Evolutionary conservation across 768 basidiomycete species (phyloP), one percentile per base, ranked within the genome.

Genomic region (Russula compacta): DNA sequence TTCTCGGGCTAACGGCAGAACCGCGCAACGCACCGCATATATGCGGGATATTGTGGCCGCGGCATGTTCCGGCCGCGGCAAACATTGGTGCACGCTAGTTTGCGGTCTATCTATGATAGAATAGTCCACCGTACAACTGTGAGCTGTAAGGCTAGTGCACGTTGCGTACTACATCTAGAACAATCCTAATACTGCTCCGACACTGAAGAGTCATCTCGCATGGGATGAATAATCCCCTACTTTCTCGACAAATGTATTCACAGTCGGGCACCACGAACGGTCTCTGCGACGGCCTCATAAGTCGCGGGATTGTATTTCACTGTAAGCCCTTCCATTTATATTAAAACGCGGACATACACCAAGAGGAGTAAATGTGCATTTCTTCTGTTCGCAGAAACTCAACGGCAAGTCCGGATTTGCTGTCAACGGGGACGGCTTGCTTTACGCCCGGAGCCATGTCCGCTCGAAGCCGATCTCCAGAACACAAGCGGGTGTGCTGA

Each of bases 341-440:
- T 56, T 40, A 47, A 61, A 57, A 52, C 42, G 14, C 38, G 50
- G 44, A 38, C 21, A 35, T 47, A 47, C 32, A 51, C 43, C 11
- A 40, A 40, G 55, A 46, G 32, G 38, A 29, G 19, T 29, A 33
- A 12, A 29, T 3, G 44, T 56, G n/a, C 43, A 12, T 47, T 24
- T 32, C 44, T 57, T 61, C 60, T 33, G 40, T 61, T 46, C 36
- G 54, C 54, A 19, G 42, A 56, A 61, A 61, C 60, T 29, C 60
- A 14, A 61, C 44, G 56, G 55, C 55, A 51, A 49, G 50, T 61
- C 60, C 56, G 60, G 60, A 53, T 57, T 55, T 57, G 36, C 56
- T 61, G 49, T 53, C 50, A 57, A 44, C 43, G 38, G 32, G 35
- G 50, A 53, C 56, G 50, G 56, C 29, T 61, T 52, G 36, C 19